Evolutionary conservation across 352 stramenopile genomes (phyloP), one percentile per base, ranked within the genome.

Genomic region (Pythium brachiatum): DNA sequence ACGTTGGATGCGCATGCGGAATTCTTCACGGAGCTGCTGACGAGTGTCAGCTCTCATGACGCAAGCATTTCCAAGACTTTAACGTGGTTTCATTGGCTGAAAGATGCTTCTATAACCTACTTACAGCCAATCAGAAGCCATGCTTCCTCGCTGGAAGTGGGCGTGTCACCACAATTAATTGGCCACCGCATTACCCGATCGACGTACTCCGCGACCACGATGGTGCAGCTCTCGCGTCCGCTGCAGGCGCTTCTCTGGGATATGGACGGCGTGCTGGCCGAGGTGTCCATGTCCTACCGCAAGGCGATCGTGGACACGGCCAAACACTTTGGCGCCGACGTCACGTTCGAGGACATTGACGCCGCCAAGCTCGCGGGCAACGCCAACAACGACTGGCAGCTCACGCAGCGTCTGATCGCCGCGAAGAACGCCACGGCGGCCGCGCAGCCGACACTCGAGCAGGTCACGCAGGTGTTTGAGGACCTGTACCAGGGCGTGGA

Each of bases 381-480:
- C 53, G 93, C 94, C 61, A 99, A 99, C 81, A 98, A 99, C 74
- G 96, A 99, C 81, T 99, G 96, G 96, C 88, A 98, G 62, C 76
- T 99, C 46, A 97, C 91, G 38, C 81, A 95, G 53, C 88, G 95
- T 36, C 72, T 98, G 6, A 94, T 99, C 53, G 53, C 65, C 21
- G 66, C 57, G 21, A 78, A 78, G 13, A 46, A 64, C 4, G 20
- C 44, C 2, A 53, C 70, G 47, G 20, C 7, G 2, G 67, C 23
- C 2, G 8, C 48, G 1, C 57, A 68, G 20, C 78, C 80, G 12
- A 88, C 86, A n/a, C 74, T 99, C 5, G 91, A 98, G 31, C 60
- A 95, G 29, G 94, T 99, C 12, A 99, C 92, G 20, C 76, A 83
- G 11, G 92, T 88, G 23, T 99, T 99, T 72, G 95, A 99, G 68